These are phyloP conservation scores for Tylopilus intermedius DNA, from an alignment of 768 basidiomycete species.

Conservation along the genomic window DNA sequence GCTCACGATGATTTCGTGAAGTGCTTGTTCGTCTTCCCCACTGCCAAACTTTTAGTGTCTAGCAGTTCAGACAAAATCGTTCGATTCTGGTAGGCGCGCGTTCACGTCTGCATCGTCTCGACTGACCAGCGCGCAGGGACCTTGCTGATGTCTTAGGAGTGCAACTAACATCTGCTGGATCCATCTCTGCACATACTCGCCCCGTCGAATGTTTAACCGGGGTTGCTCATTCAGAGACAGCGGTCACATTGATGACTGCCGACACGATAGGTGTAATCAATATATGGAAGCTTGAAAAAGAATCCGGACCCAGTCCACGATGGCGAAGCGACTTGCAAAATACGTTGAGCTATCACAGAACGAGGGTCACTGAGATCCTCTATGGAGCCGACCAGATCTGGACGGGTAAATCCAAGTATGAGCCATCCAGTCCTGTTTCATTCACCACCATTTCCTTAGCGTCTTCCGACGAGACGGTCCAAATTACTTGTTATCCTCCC, in stretches of 20 bases:
- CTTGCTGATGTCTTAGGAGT: slow-evolving; percentile 42
- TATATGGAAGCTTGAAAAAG: slow-evolving; percentile 62
- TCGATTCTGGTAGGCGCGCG: slow-evolving; percentile 67
- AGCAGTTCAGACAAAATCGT: slow-evolving; percentile 88
- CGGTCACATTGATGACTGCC: slow-evolving; percentile 65
- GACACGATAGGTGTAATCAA: slow-evolving; percentile 92
- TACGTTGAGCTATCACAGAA: slow-evolving; percentile 72
- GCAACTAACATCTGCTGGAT: slow-evolving; percentile 50
- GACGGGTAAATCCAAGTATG: slow-evolving; percentile 56
- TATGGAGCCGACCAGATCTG: slow-evolving; percentile 73
- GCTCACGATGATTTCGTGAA: slow-evolving; percentile 94
- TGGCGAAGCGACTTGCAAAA: slow-evolving; percentile 49
- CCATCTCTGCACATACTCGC: slow-evolving; percentile 79
- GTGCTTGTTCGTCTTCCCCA: slow-evolving; percentile 65
- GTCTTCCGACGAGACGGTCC: slow-evolving; percentile 83
- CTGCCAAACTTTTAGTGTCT: slow-evolving; percentile 66
- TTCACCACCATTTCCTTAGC: slow-evolving; percentile 40
- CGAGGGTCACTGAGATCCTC: slow-evolving; percentile 71
- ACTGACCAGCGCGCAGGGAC: slow-evolving; percentile 46
- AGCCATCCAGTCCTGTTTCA: not conserved
- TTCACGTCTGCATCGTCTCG: not conserved
- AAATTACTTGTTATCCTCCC: slow-evolving; percentile 48
- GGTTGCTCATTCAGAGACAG: slow-evolving; percentile 39
- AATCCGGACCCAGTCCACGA: slow-evolving; percentile 35
- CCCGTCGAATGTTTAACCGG: slow-evolving; percentile 79